phyloP scores from a whole-genome alignment of 202 grass and related monocot species.

The Carex sylvatica region DNA sequence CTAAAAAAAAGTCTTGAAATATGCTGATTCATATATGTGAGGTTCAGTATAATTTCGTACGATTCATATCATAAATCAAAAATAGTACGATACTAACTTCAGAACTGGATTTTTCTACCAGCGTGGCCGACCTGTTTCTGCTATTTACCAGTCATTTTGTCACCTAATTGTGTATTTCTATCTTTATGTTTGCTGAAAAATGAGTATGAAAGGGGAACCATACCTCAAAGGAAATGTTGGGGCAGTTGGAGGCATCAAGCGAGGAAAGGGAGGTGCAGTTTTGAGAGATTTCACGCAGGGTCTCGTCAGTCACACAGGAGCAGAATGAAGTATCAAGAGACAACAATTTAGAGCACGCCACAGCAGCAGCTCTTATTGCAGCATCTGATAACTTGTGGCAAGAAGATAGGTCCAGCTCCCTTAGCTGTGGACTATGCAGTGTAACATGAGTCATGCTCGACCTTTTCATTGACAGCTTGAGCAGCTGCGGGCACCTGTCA shows the following conservation, averaged over 20 bases:
- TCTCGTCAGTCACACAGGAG: constrained; percentile 85
- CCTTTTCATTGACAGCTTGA: constrained; percentile 64
- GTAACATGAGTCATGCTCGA: constrained; percentile 85
- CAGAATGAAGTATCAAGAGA: constrained; percentile 86
- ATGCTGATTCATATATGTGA: background rate
- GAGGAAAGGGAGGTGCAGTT: constrained; percentile 64
- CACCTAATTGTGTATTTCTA: background rate
- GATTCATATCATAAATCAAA: too few species aligned
- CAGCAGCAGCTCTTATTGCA: constrained; percentile 78
- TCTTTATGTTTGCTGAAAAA: background rate
- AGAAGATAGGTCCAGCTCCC: constrained; percentile 68
- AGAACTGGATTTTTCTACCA: background rate
- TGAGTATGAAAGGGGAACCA: background rate
- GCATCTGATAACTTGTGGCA: constrained; percentile 91
- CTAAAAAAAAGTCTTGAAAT: background rate
- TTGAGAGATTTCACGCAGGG: constrained; percentile 71
- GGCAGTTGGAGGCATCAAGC: constrained; percentile 88
- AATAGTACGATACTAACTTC: background rate
- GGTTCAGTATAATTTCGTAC: background rate
- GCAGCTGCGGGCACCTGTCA: constrained; percentile 76
- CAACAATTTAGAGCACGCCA: constrained; percentile 56
- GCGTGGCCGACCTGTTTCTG: background rate
- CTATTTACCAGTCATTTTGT: background rate
- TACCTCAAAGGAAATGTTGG: constrained; percentile 95
- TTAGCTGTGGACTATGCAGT: constrained; percentile 73